Evolutionary conservation across 2,329 filamentous ascomycete species (phyloP).

Genomic region (Fusarium sacchari): DNA sequence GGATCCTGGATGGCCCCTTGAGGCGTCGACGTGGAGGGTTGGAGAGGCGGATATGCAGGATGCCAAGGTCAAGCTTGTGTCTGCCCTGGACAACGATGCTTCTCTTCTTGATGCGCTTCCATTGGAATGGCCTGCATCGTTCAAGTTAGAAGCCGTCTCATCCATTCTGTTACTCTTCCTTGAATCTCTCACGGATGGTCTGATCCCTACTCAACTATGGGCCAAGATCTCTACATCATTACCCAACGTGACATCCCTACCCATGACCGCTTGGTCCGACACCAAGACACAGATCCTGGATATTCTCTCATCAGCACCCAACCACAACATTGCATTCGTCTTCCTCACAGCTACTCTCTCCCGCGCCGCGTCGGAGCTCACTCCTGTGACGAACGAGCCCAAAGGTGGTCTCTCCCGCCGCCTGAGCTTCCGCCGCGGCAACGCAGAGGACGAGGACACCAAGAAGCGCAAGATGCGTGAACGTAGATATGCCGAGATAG

Average conservation of each 20-base stretch:
- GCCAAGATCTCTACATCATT: constrained; percentile 70
- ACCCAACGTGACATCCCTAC: constrained; percentile 50
- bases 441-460: constrained; percentile 42
- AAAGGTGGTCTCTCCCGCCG: constrained; percentile 53
- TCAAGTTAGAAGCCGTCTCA: constrained; percentile 79
- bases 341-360: constrained; percentile 83
- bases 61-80: constrained; percentile 56
- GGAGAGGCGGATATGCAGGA: constrained; percentile 37
- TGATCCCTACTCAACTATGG: constrained; percentile 79
- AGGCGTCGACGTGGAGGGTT: constrained; percentile 51
- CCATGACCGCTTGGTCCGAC: constrained; percentile 48
- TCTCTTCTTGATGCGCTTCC: constrained; percentile 70
- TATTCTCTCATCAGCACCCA: constrained; percentile 74
- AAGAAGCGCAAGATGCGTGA: constrained; percentile 67
- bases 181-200: constrained; percentile 77
- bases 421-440: constrained; percentile 57
- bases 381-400: constrained; percentile 49
- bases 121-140: constrained; percentile 68
- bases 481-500: constrained; percentile 70
- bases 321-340: constrained; percentile 89
- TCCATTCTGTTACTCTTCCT: constrained; percentile 81
- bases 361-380: constrained; percentile 61
- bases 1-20: constrained; percentile 70
- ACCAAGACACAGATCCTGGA: constrained; percentile 72
- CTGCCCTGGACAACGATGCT: constrained; percentile 78